phyloP scores from a whole-genome alignment of 2,329 filamentous ascomycete species.

The Apiospora pterosperma region DNA sequence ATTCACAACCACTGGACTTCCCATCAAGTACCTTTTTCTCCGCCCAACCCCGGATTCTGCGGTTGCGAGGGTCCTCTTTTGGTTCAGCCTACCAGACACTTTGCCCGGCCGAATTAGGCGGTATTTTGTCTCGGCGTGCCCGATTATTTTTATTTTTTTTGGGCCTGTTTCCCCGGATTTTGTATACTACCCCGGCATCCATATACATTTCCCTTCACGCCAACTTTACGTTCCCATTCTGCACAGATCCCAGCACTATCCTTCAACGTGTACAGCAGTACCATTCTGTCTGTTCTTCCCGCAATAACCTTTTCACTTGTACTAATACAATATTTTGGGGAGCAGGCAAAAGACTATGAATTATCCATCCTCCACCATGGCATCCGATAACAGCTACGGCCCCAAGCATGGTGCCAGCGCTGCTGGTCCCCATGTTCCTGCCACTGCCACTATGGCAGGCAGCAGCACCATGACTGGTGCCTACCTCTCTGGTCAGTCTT shows the following conservation, averaged over 20 bases:
- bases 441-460: slow-evolving; percentile 15
- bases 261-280: background rate
- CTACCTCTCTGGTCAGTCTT: slow-evolving; percentile 19
- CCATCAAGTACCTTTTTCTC: background rate
- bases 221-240: background rate
- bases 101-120: background rate
- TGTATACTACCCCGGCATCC: background rate
- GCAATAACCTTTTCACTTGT: background rate
- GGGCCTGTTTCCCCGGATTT: background rate
- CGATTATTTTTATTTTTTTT: background rate
- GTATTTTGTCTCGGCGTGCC: background rate
- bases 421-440: slow-evolving; percentile 18
- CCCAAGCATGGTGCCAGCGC: slow-evolving; percentile 15
- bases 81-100: background rate
- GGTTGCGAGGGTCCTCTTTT: background rate
- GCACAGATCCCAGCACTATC: background rate
- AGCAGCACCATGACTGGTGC: slow-evolving; percentile 8
- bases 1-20: background rate
- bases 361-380: slow-evolving; percentile 18
- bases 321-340: background rate
- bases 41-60: background rate
- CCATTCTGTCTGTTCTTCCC: background rate
- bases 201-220: background rate
- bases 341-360: slow-evolving; percentile 17
- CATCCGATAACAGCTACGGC: slow-evolving; percentile 19